Conservation (phyloP, 148 eudicot species). For the Rhododendron kiyosumense region DNA sequence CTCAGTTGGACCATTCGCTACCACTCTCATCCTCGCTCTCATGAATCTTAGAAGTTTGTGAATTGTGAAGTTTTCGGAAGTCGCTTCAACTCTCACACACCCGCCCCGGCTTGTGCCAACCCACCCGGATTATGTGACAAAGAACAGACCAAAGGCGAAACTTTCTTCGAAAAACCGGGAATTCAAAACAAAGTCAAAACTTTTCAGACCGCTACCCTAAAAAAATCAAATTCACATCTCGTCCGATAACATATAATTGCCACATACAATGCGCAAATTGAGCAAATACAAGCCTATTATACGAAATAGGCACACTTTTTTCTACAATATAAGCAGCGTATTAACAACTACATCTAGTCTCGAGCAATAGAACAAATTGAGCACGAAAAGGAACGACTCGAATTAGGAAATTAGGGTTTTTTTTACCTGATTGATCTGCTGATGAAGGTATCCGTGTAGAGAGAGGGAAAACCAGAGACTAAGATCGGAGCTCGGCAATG, state of each 20-base stretch:
- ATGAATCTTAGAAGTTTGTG: not conserved
- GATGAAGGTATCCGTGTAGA: not conserved
- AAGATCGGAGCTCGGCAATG: not conserved
- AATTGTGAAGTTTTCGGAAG: not conserved
- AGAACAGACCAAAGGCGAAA: not conserved
- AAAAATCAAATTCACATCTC: not conserved
- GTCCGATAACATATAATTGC: not conserved
- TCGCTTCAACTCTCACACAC: no score
- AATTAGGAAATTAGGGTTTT: no score
- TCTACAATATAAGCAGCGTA: not conserved
- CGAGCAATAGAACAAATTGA: not conserved
- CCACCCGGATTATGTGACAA: not conserved
- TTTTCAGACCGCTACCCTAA: not conserved
- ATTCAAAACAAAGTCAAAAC: not conserved
- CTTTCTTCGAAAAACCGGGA: not conserved
- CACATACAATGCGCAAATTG: not conserved
- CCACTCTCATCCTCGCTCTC: not conserved
- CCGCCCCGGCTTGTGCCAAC: not conserved
- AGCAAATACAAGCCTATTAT: no score
- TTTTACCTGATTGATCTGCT: not conserved
- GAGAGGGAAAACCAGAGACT: not conserved
- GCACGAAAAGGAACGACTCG: not conserved
- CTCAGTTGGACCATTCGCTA: not conserved
- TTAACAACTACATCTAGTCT: not conserved
- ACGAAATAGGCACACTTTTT: not conserved